Evolutionary conservation across 176 grass and related monocot species (phyloP), one percentile per base, ranked within the genome.

Genomic region (Sorghum bicolor): DNA sequence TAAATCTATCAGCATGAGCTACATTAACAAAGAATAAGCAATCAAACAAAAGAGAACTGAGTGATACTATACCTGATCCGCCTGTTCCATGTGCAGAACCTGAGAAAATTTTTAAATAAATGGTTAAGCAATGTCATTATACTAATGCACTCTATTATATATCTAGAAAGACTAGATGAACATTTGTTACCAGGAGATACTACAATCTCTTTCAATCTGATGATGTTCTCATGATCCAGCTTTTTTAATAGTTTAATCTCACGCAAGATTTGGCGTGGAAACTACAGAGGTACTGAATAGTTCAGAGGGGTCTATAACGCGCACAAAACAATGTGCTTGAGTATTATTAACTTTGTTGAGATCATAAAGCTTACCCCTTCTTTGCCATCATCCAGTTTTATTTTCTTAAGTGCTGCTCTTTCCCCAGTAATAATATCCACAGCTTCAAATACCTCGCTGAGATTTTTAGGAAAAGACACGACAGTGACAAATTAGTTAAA

Each of bases 191-290:
- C 92, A 84, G 92, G 92, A 82, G 92, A 94, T 69, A 90, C 87
- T 77, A 94, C 92, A 78, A 91, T 94, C 72, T 94, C 92, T 77
- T 94, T 94, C 64, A 94, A 82, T 74, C 89, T 88, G 83, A 94
- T 91, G 78, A 94, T 90, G 87, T 94, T 94, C 80, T 91, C 84
- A 87, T 94, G 92, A 85, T 91, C 83, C 86, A 94, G 83, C 83
- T 91, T 94, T 88, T 94, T 91, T 81, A 94, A 80, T 70, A 94
- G 87, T 80, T 94, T 94, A 83, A 94, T 94, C 85, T 91, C 92
- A 22, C 89, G 89, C 82, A 94, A 91, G 70, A 90, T 90, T 85
- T 88, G 89, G 53, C 85, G 89, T 44, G 92, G 92, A 74, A 94
- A 94, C 92, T 94, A 84, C 84, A 91, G 65, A 89, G 76, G 48